phyloP scores from a whole-genome alignment of 805 yeast species.

The Pichia heedii region DNA sequence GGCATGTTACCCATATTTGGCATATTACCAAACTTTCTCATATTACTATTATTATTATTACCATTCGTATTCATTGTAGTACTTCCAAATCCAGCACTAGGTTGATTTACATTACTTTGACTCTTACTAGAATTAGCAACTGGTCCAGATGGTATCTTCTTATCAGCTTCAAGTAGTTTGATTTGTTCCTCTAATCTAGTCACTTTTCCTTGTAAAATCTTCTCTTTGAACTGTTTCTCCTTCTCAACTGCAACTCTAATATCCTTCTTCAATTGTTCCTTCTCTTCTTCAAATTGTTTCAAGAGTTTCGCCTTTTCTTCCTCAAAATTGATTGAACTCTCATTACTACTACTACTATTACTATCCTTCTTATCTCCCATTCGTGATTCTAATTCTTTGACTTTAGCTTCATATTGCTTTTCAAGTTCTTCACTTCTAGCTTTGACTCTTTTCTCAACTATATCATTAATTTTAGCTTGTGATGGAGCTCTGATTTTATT shows the following conservation, averaged over 20 bases:
- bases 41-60: too few species aligned
- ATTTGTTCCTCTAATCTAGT: conserved; percentile 39
- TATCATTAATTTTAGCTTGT: conserved; percentile 29
- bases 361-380: not conserved
- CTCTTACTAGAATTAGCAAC: not conserved
- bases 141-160: not conserved
- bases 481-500: conserved; percentile 31
- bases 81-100: too few species aligned
- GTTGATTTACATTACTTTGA: not conserved
- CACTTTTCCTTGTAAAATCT: conserved; percentile 44
- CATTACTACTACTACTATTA: conserved; percentile 3
- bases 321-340: conserved; percentile 12
- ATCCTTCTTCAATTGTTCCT: conserved; percentile 34
- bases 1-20: not conserved
- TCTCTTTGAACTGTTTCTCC: conserved; percentile 50
- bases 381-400: conserved; percentile 5
- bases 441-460: conserved; percentile 27
- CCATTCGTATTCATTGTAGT: too few species aligned
- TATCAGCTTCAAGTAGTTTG: conserved; percentile 13
- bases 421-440: conserved; percentile 30
- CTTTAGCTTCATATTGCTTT: conserved; percentile 18
- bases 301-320: conserved; percentile 15
- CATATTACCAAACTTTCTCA: too few species aligned
- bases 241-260: conserved; percentile 43
- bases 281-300: conserved; percentile 19